Percentiles rank a stretch among this genome's conserved stretches.
Evolutionary conservation across 305 asterid species (phyloP).

Genomic region (Plantago lanceolata): DNA sequence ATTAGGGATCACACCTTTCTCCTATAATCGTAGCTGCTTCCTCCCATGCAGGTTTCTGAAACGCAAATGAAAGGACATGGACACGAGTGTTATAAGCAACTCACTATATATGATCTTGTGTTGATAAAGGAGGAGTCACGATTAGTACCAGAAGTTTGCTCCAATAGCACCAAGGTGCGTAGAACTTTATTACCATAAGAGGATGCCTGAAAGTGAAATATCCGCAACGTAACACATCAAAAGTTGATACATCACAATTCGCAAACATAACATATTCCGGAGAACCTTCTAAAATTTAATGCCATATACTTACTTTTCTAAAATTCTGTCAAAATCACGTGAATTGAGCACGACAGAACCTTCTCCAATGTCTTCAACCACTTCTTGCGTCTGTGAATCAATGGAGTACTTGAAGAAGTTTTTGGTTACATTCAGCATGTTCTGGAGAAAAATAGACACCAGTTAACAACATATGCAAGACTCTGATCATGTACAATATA

Average conservation of each 20-base stretch:
- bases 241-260: constrained; percentile 17
- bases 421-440: constrained; percentile 23
- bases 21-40: constrained; percentile 79
- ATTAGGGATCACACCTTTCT: constrained; percentile 54
- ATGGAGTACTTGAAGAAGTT: constrained; percentile 74
- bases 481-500: too few relatives aligned
- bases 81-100: neutral
- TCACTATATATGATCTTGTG: too few relatives aligned
- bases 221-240: constrained; percentile 11
- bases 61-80: constrained; percentile 11
- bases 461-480: too few relatives aligned
- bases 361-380: constrained; percentile 73
- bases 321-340: constrained; percentile 66
- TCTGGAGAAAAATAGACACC: neutral
- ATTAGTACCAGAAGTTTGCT: constrained; percentile 78
- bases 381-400: constrained; percentile 68
- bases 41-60: constrained; percentile 99
- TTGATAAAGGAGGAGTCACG: neutral
- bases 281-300: constrained; percentile 20
- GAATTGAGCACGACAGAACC: constrained; percentile 67
- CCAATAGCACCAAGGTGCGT: constrained; percentile 95
- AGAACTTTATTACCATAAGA: constrained; percentile 77
- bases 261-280: constrained; percentile 17
- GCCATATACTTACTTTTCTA: constrained; percentile 65
- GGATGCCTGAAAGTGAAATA: constrained; percentile 49